phyloP scores from a whole-genome alignment of 306 rosid species.

The Albizia julibrissin region DNA sequence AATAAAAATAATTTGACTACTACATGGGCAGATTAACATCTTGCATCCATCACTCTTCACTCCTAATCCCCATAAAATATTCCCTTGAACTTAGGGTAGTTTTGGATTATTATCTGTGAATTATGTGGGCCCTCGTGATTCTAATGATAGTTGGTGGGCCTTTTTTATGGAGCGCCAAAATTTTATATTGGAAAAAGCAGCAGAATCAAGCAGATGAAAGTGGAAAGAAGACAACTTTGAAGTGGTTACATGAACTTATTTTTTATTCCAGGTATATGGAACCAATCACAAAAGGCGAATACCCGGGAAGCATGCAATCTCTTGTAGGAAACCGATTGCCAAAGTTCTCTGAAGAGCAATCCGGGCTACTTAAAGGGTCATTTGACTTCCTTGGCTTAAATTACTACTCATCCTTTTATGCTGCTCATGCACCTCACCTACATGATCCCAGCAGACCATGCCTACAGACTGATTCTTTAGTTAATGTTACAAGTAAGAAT shows the following conservation, averaged over 20 bases:
- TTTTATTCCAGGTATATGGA: slow-evolving; percentile 12
- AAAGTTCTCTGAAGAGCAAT: slow-evolving; percentile 12
- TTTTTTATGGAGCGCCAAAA: not conserved
- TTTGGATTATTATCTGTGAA: not conserved
- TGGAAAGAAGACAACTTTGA: not conserved
- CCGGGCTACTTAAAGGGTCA: not conserved
- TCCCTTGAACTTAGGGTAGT: not conserved
- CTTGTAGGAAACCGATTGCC: slow-evolving; percentile 17
- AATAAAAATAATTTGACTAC: not conserved
- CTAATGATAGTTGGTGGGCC: not conserved
- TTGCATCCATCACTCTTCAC: not conserved
- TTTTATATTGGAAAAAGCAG: not conserved
- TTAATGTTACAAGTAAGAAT: slow-evolving; percentile 17
- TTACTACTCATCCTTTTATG: slow-evolving; percentile 15
- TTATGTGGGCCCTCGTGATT: not conserved
- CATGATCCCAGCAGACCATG: not conserved
- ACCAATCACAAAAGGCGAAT: slow-evolving; percentile 18
- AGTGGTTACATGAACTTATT: not conserved
- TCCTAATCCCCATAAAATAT: not conserved
- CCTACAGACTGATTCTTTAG: slow-evolving; percentile 16
- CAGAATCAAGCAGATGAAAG: not conserved
- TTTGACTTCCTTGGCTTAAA: slow-evolving; percentile 27
- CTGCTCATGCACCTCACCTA: not conserved
- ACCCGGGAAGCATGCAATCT: slow-evolving; percentile 12
- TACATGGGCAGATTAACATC: not conserved